A percentile compares a stretch with the other conserved stretches of the same genome.
phyloP scores from a whole-genome alignment of 2,329 filamentous ascomycete genomes.

The Penicillium sp. region DNA sequence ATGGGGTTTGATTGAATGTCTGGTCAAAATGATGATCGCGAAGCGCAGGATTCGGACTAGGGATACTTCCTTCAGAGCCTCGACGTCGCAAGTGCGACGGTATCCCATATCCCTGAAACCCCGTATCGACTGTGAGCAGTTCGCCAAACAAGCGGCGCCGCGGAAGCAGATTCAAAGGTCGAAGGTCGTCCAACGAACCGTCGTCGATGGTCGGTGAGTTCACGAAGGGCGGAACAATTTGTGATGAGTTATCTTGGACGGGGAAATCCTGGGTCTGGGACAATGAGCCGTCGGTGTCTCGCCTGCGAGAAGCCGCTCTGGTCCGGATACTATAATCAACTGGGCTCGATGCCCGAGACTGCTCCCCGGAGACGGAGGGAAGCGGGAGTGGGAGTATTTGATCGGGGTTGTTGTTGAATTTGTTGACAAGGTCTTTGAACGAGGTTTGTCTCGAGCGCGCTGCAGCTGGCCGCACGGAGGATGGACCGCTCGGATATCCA shows the following conservation, averaged over 20 bases:
- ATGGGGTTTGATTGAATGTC: slow-evolving; percentile 58
- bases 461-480: slow-evolving; percentile 20
- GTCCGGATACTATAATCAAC: slow-evolving; percentile 34
- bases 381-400: slow-evolving; percentile 48
- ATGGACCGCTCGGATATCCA: slow-evolving; percentile 26
- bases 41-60: slow-evolving; percentile 54
- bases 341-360: slow-evolving; percentile 40
- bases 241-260: slow-evolving; percentile 11
- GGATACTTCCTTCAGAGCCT: slow-evolving; percentile 73
- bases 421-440: slow-evolving; percentile 79
- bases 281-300: slow-evolving; percentile 27
- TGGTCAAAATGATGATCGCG: slow-evolving; percentile 45
- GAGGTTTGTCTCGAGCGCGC: slow-evolving; percentile 62
- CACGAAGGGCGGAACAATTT: slow-evolving; percentile 10
- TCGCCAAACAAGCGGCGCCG: slow-evolving; percentile 75
- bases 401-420: slow-evolving; percentile 70
- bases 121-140: slow-evolving; percentile 65
- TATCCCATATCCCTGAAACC: slow-evolving; percentile 63
- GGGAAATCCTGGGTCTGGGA: slow-evolving; percentile 19
- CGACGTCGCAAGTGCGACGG: slow-evolving; percentile 59
- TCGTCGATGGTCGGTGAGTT: slow-evolving; percentile 14
- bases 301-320: slow-evolving; percentile 32
- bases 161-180: slow-evolving; percentile 38
- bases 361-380: slow-evolving; percentile 35
- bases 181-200: slow-evolving; percentile 8